Percentiles rank a stretch among this genome's conserved stretches.
These are phyloP conservation scores for Podospora anserina DNA, from an alignment of 495 filamentous ascomycete genomes.

Conservation along the genomic window DNA sequence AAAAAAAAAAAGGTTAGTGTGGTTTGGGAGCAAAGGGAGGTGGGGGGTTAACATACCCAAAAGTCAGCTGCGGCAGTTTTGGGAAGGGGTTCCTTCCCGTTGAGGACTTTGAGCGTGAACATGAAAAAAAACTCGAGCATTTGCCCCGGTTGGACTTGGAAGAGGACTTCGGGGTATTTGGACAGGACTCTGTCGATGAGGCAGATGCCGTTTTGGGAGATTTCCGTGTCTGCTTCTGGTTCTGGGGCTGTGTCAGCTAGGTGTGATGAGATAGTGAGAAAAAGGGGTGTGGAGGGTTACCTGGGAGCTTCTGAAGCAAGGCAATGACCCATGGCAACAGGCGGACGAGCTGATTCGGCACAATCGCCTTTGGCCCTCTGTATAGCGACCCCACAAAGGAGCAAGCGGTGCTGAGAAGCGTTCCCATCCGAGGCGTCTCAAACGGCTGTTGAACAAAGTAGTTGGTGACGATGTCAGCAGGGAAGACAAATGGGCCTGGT, in stretches of 20 bases:
- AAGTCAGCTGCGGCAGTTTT: slow-evolving; percentile 77
- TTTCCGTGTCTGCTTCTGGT: slow-evolving; percentile 70
- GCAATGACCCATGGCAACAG: slow-evolving; percentile 64
- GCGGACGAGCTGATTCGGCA: slow-evolving; percentile 45
- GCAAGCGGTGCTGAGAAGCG: slow-evolving; percentile 73
- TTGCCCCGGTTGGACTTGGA: slow-evolving; percentile 46
- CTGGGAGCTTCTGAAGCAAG: slow-evolving; percentile 60
- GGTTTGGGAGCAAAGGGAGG: slow-evolving; percentile 20
- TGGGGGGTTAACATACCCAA: slow-evolving; percentile 56
- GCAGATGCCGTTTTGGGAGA: slow-evolving; percentile 72
- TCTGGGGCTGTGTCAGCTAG: slow-evolving; percentile 29
- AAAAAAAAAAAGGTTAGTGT: background rate
- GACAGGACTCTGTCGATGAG: slow-evolving; percentile 65
- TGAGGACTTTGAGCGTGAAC: slow-evolving; percentile 70
- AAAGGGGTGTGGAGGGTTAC: slow-evolving; percentile 37
- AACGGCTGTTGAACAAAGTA: slow-evolving; percentile 64
- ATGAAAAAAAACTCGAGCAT: slow-evolving; percentile 67
- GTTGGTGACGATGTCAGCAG: slow-evolving; percentile 63
- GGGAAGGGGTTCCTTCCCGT: slow-evolving; percentile 70
- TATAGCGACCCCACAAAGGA: slow-evolving; percentile 68
- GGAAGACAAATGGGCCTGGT: slow-evolving; percentile 75
- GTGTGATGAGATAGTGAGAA: background rate
- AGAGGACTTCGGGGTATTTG: slow-evolving; percentile 58
- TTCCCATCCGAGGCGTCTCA: slow-evolving; percentile 65
- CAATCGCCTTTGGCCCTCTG: slow-evolving; percentile 41